These are phyloP conservation scores for Podila verticillata DNA, from an alignment of 192 early-diverging fungal species.

Conservation along the genomic window DNA sequence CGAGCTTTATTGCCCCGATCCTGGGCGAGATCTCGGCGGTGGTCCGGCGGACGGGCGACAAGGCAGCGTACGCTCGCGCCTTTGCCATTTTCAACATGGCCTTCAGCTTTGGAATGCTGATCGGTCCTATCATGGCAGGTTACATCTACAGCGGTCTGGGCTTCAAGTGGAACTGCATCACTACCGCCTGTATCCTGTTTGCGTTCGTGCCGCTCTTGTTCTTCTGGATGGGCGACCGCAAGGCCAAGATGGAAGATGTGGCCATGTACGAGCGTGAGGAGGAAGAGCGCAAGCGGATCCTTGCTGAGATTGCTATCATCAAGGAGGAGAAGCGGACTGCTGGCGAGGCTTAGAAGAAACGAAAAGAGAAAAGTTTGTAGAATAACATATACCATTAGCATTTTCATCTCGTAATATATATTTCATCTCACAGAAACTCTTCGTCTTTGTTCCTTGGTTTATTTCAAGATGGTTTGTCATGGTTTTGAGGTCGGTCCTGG, in stretches of 20 bases:
- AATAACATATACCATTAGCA: too few relatives aligned
- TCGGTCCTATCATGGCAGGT: slow-evolving; percentile 75
- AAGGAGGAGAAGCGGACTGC: slow-evolving; percentile 36
- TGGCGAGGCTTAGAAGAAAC: slow-evolving; percentile 6
- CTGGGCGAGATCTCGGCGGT: slow-evolving; percentile 48
- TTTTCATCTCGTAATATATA: too few relatives aligned
- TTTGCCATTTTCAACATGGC: slow-evolving; percentile 83
- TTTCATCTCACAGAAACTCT: too few relatives aligned
- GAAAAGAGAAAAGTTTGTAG: too few relatives aligned
- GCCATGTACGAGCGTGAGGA: slow-evolving; percentile 45
- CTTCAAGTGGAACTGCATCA: slow-evolving; percentile 44
- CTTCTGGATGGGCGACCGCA: slow-evolving; percentile 42
- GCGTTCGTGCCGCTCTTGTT: slow-evolving; percentile 32
- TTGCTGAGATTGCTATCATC: slow-evolving; percentile 32
- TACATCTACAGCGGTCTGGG: slow-evolving; percentile 35
- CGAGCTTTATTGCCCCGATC: slow-evolving; percentile 41
- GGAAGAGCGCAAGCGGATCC: slow-evolving; percentile 32
- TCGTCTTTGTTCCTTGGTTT: too few relatives aligned
- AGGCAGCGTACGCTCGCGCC: slow-evolving; percentile 63
- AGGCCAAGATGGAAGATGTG: slow-evolving; percentile 47
- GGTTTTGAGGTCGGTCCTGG: too few relatives aligned
- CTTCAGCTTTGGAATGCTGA: slow-evolving; percentile 78
- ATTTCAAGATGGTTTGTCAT: too few relatives aligned
- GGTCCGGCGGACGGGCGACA: slow-evolving; percentile 60
- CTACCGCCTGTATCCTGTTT: slow-evolving; percentile 39